Conservation (phyloP, 176 grass and related monocot species). For the Oryza punctata region DNA sequence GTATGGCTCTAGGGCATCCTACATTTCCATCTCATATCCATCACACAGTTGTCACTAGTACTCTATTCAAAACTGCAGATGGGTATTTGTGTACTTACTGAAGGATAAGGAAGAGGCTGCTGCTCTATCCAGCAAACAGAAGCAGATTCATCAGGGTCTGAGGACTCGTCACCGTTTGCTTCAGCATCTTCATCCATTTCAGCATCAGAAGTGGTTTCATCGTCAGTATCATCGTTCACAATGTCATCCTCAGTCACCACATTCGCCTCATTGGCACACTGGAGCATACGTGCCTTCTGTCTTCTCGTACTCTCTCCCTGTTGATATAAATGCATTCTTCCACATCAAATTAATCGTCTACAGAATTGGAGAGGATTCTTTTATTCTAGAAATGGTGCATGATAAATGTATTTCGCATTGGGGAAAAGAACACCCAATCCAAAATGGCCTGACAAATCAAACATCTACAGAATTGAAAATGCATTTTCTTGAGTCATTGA, state of each 20-base stretch:
- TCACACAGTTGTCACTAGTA: not conserved
- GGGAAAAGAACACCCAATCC: not conserved
- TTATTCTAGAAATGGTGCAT: not conserved
- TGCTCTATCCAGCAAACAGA: slow-evolving; percentile 49
- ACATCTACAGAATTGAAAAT: not conserved
- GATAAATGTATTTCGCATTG: not conserved
- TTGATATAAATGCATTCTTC: not conserved
- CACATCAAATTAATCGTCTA: not conserved
- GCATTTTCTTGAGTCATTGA: not conserved
- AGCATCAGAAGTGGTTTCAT: slow-evolving; percentile 8
- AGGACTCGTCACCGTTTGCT: not conserved
- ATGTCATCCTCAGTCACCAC: slow-evolving; percentile 19
- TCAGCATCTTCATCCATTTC: not conserved
- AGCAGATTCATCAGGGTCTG: slow-evolving; percentile 7
- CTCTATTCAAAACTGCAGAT: not conserved
- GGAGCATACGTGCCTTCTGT: not conserved
- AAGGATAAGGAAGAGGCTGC: slow-evolving; percentile 65
- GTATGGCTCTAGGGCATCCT: slow-evolving; percentile 83
- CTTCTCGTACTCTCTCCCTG: not conserved
- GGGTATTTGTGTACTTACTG: slow-evolving; percentile 13
- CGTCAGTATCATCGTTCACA: not conserved
- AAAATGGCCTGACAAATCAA: not conserved
- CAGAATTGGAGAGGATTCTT: not conserved
- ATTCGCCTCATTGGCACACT: slow-evolving; percentile 21
- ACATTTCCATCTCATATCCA: not conserved